phyloP scores from a whole-genome alignment of 2,329 filamentous ascomycete genomes.

The Metarhizium rileyi region DNA sequence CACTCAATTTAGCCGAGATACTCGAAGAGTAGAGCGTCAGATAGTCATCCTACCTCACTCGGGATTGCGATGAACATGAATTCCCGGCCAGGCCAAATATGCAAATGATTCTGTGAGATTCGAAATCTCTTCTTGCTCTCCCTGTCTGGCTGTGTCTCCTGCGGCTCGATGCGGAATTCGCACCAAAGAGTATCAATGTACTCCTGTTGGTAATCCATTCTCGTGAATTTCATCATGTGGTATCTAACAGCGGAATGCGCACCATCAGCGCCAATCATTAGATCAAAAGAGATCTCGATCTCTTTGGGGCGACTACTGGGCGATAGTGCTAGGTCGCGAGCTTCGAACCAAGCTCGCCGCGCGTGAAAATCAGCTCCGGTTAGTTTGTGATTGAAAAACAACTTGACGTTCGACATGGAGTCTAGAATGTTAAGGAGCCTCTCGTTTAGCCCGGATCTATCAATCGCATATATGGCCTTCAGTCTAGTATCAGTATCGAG shows the following conservation, averaged over 20 bases:
- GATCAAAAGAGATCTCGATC: conserved; percentile 78
- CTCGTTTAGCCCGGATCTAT: conserved; percentile 75
- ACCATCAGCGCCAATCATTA: conserved; percentile 90
- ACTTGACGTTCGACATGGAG: conserved; percentile 74
- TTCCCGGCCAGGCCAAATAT: conserved; percentile 91
- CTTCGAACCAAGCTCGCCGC: conserved; percentile 82
- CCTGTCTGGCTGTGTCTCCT: conserved; percentile 16
- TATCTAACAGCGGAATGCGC: conserved; percentile 87
- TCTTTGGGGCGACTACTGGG: conserved; percentile 47
- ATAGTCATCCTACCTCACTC: conserved; percentile 37
- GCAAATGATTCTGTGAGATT: conserved; percentile 86
- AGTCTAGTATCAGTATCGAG: not conserved
- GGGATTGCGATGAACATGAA: conserved; percentile 99
- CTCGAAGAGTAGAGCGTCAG: conserved; percentile 6
- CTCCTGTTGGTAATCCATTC: conserved; percentile 84
- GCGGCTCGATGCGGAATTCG: conserved; percentile 73
- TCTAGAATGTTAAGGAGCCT: conserved; percentile 76
- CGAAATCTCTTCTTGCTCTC: conserved; percentile 45
- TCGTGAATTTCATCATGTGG: conserved; percentile 90
- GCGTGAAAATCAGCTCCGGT: conserved; percentile 76
- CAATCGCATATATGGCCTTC: conserved; percentile 75
- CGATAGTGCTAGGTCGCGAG: conserved; percentile 25
- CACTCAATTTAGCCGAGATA: conserved; percentile 6
- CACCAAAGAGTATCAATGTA: conserved; percentile 98
- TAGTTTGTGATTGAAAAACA: conserved; percentile 91